Evolutionary conservation across 2,329 filamentous ascomycete species (phyloP), one percentile per base, ranked within the genome.

Genomic region (Shiraia bambusicola): DNA sequence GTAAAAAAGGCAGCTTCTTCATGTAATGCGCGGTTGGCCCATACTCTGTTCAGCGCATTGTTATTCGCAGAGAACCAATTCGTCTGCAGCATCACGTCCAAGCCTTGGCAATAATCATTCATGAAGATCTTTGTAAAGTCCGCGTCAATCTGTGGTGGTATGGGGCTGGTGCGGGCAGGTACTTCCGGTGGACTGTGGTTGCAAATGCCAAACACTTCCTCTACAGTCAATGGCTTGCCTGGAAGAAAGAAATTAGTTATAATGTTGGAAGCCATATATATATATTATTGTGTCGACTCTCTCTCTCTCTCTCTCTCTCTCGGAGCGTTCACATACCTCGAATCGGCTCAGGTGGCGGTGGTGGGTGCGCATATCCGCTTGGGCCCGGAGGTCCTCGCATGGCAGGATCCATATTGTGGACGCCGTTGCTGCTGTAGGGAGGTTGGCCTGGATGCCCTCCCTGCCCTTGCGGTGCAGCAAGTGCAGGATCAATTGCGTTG

Each of bases 1-100:
- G 56, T 60, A 40, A 68, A 68, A 47, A 56, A 60, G 4, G 57
- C 50, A 13, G 63, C 63, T 45, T 68, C 65, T 39, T 67, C 63
- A 36, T 66, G 65, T 40, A 68, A 38, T 13, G 37, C 47, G 16
- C 58, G 52, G 60, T 86, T 77, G 26, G 67, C 69, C 43, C 81
- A 69, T 2, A 86, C 68, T 37, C 75, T 45, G 28, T 54, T 58
- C 24, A 69, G 69, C n/a, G 64, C 65, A 40, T 78, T 71, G 39
- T 76, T 79, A 51, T 75, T 75, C 27, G 70, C 72, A 17, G 73
- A 80, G 70, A 88, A 96, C 91, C 91, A 97, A 19, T 77, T 78
- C 6, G 88, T 87, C 66, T 96, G 91, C n/a, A 69, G 50, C 45
- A 67, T 61, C 15, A 57, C 43, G 41, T 67, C 61, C 6, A 69